Evolutionary conservation across 139 green algal genomes (phyloP).

Genomic region (Ettlia oleoabundans): DNA sequence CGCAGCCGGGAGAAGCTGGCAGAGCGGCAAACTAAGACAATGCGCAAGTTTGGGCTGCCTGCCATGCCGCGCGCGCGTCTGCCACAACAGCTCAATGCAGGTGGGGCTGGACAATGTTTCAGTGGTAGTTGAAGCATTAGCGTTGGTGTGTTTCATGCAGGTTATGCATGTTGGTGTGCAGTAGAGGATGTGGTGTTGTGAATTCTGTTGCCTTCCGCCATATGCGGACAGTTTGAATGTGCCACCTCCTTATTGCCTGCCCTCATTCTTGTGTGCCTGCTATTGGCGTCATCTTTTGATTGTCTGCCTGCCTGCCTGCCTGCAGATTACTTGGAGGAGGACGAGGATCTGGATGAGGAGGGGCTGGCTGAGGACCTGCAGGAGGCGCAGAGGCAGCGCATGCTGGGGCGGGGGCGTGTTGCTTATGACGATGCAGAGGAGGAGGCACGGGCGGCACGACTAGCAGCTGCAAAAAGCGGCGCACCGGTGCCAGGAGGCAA

Average conservation of each 20-base stretch:
- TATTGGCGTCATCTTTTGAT: no score
- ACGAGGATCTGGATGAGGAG: constrained; percentile 55
- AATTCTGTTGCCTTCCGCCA: background rate
- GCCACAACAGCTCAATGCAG: constrained; percentile 35
- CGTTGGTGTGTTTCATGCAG: background rate
- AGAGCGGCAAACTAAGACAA: constrained; percentile 36
- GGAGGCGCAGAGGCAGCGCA: constrained; percentile 26
- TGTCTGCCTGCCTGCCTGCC: background rate
- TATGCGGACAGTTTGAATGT: no score
- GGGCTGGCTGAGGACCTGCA: constrained; percentile 39
- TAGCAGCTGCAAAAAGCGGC: constrained; percentile 42
- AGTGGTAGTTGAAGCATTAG: no score
- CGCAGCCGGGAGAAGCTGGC: constrained; percentile 39
- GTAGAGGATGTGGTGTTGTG: no score
- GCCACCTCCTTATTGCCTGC: background rate
- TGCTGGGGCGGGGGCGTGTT: constrained; percentile 4
- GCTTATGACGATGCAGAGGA: constrained; percentile 42
- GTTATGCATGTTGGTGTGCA: background rate
- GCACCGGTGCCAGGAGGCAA: constrained; percentile 16
- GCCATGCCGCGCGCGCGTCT: background rate
- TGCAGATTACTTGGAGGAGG: constrained; percentile 63
- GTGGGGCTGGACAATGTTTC: no score
- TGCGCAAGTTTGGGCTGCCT: constrained; percentile 26
- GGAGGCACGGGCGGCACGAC: constrained; percentile 41
- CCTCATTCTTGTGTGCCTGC: no score